Evolutionary conservation across 345 rosid species (phyloP).

Genomic region (Acer saccharum): DNA sequence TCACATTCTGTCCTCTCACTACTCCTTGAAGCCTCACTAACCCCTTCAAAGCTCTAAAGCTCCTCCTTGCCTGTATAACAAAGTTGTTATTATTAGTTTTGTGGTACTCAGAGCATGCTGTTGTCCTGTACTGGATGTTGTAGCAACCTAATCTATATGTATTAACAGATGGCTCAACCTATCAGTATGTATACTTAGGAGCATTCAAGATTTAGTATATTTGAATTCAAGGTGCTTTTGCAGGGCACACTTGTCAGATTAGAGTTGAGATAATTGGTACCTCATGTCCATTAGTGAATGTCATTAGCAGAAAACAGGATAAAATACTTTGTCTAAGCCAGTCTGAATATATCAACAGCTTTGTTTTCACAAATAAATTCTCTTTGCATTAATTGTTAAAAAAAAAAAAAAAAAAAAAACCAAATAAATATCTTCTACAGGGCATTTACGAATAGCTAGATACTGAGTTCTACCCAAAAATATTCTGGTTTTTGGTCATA

Average conservation of each 20-base stretch:
- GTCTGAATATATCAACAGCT: neutral
- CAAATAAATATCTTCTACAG: neutral
- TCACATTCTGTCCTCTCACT: constrained; percentile 83
- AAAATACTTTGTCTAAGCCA: neutral
- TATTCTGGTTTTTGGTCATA: neutral
- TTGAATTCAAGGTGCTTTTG: neutral
- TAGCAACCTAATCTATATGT: neutral
- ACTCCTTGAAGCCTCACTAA: constrained; percentile 98
- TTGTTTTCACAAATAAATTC: neutral
- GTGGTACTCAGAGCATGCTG: constrained; percentile 8
- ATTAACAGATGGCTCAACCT: neutral
- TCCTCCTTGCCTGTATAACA: constrained; percentile 77
- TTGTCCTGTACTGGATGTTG: neutral
- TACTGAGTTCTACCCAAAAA: neutral
- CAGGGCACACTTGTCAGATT: neutral
- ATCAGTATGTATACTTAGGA: neutral
- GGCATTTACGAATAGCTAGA: neutral
- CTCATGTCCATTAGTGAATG: neutral
- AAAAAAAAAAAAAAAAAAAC: neutral
- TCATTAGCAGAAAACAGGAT: neutral
- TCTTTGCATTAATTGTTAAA: neutral
- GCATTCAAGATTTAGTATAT: neutral
- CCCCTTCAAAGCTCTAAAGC: constrained; percentile 90
- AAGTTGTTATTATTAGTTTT: constrained; percentile 15
- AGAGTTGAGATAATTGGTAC: neutral